Conservation (phyloP, 176 grass and related monocot genomes). For the Ampelocalamus luodianensis region DNA sequence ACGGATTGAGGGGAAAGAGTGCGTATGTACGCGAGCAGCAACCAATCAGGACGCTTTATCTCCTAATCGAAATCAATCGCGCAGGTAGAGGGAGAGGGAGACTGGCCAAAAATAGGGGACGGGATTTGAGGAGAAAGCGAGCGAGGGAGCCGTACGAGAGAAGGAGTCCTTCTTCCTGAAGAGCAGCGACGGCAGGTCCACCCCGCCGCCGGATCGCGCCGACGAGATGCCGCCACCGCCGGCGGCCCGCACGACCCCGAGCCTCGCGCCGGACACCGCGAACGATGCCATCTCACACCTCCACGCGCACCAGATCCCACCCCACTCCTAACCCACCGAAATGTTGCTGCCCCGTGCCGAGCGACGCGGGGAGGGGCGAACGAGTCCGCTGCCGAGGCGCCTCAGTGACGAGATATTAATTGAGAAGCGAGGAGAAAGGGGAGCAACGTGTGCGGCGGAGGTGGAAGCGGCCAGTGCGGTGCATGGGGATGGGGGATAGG, state of each 20-base stretch:
- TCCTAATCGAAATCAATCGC: neutral
- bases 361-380: neutral
- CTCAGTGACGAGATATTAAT: constrained; percentile 43
- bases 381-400: neutral
- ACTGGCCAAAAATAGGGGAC: neutral
- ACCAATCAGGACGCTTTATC: neutral
- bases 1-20: neutral
- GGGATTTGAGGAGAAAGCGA: neutral
- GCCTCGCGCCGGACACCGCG: constrained; percentile 63
- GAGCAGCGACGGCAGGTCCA: constrained; percentile 55
- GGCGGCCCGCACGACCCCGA: constrained; percentile 52
- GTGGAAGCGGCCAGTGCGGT: neutral
- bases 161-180: constrained; percentile 54
- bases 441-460: constrained; percentile 60
- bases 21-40: neutral
- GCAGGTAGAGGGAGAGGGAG: neutral
- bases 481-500: constrained; percentile 43
- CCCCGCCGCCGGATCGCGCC: constrained; percentile 40
- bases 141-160: constrained; percentile 46
- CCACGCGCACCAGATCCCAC: constrained; percentile 20
- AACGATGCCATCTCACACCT: constrained; percentile 13
- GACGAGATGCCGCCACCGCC: constrained; percentile 14
- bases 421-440: neutral
- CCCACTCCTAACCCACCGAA: neutral
- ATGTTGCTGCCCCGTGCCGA: constrained; percentile 10